A percentile compares a stretch with the other conserved stretches of the same genome.
Evolutionary conservation across 1,284 basidiomycete genomes (phyloP).

Genomic region (Prillingera fragicola): DNA sequence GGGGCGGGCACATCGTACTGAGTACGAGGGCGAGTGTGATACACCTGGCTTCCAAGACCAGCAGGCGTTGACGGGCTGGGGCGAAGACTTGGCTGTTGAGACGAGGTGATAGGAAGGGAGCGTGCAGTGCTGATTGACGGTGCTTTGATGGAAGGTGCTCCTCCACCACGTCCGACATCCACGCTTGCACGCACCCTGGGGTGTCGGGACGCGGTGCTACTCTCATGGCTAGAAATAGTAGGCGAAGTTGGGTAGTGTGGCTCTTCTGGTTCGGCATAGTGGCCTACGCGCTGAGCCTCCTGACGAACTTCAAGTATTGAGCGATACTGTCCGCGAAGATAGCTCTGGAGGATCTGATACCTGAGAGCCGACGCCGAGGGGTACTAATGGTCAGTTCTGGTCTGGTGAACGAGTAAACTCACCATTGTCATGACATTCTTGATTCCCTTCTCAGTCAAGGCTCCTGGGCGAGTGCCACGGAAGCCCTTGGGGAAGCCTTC

Average conservation of each 20-base stretch:
- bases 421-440: conserved; percentile 84
- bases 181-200: too few species aligned
- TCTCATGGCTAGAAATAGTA: conserved; percentile 24
- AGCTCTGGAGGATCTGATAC: conserved; percentile 52
- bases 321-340: conserved; percentile 51
- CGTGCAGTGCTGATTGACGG: conserved; percentile 17
- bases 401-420: conserved; percentile 40
- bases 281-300: conserved; percentile 34
- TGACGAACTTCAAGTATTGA: conserved; percentile 40
- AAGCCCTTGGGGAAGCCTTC: conserved; percentile 42
- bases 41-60: conserved; percentile 21
- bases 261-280: conserved; percentile 35
- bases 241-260: conserved; percentile 16
- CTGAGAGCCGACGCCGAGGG: conserved; percentile 53
- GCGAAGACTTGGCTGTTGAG: conserved; percentile 18
- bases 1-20: conserved; percentile 22
- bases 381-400: conserved; percentile 37
- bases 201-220: conserved; percentile 3
- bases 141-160: conserved; percentile 18
- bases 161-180: too few species aligned
- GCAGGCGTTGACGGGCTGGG: conserved; percentile 42
- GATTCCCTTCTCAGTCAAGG: conserved; percentile 70
- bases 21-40: conserved; percentile 29
- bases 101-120: conserved; percentile 2
- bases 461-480: conserved; percentile 58